Evolutionary conservation across 2,329 filamentous ascomycete genomes (phyloP), one percentile per base, ranked within the genome.

Genomic region (Fusarium decemcellulare): DNA sequence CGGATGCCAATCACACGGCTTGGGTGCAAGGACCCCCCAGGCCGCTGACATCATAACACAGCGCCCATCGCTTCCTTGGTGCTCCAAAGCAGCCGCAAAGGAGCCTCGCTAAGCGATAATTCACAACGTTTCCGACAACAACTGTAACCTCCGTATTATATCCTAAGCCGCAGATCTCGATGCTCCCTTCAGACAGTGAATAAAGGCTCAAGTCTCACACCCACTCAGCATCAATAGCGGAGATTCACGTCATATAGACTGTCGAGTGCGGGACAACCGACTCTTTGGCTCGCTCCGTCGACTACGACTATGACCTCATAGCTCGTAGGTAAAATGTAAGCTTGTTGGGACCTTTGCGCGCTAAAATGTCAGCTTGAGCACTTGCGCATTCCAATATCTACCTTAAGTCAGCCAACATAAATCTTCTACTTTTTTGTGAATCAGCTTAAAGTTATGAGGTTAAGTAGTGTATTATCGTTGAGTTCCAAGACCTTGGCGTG

Each of bases 31-130:
- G 47, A 16, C 16, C 12, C 16, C 16, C 46, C n/a, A 23, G n/a
- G 32, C 34, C 47, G 18, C 47, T 51, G 47, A 51, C 47, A 51
- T 51, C 47, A 51, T 51, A 37, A 29, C 11, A 51, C 47, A 10
- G 29, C 47, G 47, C 34, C 32, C n/a, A 51, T 50, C 46, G 6
- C 44, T 46, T 7, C 23, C 6, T 47, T 30, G 43, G 12, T n/a
- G 8, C 43, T 15, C 30, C 43, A 43, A 16, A 32, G 4, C 2
- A 8, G 15, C 30, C 43, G 11, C 43, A 30, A 47, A 15, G 23
- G 23, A 23, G 23, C 23, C 23, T 23, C 23, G 23, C 23, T 23
- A 23, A 23, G 23, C 23, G 23, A 23, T 11, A 43, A 43, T 34
- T 34, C n/a, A 43, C 18, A 16, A 9, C 16, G 11, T 27, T 18